Base-by-base conservation (phyloP, 352 stramenopile genomes). In the Globisporangium irregulare region DNA sequence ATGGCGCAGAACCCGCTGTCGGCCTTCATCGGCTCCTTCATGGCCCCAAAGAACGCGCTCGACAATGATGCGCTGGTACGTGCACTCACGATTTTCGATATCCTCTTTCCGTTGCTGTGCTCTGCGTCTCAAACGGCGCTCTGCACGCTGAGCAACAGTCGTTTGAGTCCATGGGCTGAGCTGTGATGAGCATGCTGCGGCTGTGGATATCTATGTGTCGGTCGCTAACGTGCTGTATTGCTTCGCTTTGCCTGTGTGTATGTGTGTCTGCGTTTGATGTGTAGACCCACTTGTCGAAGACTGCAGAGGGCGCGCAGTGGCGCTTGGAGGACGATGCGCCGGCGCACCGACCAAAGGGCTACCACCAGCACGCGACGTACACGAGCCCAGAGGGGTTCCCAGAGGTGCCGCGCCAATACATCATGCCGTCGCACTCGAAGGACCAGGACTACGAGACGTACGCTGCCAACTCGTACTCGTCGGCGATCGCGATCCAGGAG, bases 381-480 rank as follows among this genome's bases (percentile, higher is more conserved):
- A 90, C 83, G 67, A 82, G 68, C 65, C 73, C 85, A 5, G 78
- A 91, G 66, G 82, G 82, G 0, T 89, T 89, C 67, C 75, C 84
- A 43, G 83, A 95, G 70, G 75, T 95, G 15, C 86, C 87, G 34
- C 87, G 87, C 41, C 87, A 89, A 76, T 95, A 89, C 75, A 80
- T 79, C 29, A 68, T 82, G 59, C 76, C 81, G n/a, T 77, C 84
- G 69, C 87, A 95, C 79, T 86, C 81, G 38, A 73, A 79, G 24
- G 80, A 83, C 15, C 82, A 74, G 62, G 82, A 94, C 74, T 95
- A 73, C 66, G 84, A 78, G 58, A 92, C 84, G 55, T 94, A 95
- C 75, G 83, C 80, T 36, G 87, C 86, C 71, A 95, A 95, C 77
- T 95, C 87, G 78, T 93, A 93, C 81, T 77, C 84, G 70, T 88